Base-by-base conservation (phyloP, 2,329 filamentous ascomycete genomes). In the Herpomyces periplanetae region DNA sequence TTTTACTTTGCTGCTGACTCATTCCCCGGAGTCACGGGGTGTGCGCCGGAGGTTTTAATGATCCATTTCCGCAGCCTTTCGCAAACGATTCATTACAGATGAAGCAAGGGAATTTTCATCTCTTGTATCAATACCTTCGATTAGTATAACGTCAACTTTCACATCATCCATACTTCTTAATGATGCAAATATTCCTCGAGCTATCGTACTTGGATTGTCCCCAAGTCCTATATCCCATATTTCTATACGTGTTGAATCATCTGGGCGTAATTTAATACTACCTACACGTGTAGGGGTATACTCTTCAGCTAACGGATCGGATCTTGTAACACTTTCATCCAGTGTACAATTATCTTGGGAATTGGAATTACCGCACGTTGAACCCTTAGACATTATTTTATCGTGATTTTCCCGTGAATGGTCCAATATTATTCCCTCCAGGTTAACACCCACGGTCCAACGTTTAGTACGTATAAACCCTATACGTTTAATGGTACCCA, bases 151-250 rank as follows among this genome's bases (percentile, higher is more conserved):
- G 32, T 80, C 59, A 3, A 69, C 69, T 12, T 57, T 52, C 25
- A 56, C 47, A 30, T 59, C 53, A 35, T 96, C 80, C 25, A 96
- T 49, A 28, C 73, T 65, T 20, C 80, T 49, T 20, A 96, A 43
- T 2, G 69, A 66, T 6, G 68, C 66, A 35, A 96, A 96, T 7
- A 96, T 44, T 0, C 66, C 65, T 28, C 73, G 56, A 1, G 80
- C 75, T 28, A 96, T 71, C 13, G 52, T 51, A 27, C 53, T 51
- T 0, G 57, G 58, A 17, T 63, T 51, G 8, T 40, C 40, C 1
- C 75, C 73, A 7, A 96, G 44, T 23, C 55, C 42, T 17, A 84
- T 54, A 29, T 84, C 65, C 29, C 68, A 49, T 3, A 52, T 29
- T 9, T 39, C 30, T 23, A 33, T n/a, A n/a, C n/a, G n/a, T n/a